Evolutionary conservation across 179 eudicot genomes (phyloP), one percentile per base, ranked within the genome.

Genomic region (Gypsophila paniculata): DNA sequence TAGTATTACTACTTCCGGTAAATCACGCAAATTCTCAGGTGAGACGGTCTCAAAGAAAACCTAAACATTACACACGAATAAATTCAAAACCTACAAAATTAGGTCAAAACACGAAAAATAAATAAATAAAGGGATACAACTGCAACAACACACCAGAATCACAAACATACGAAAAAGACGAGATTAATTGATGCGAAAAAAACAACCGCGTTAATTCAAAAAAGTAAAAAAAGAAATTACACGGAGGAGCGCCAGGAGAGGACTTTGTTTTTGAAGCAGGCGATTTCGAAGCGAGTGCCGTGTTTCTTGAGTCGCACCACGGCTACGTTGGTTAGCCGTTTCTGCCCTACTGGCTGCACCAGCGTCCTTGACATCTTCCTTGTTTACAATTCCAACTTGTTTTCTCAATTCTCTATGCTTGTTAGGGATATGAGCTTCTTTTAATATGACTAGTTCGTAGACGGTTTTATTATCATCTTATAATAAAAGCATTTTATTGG

Each of bases 211-310:
- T 8, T 39, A 39, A 5, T 6, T 39, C 8, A 39, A 42, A 42
- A 8, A 42, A 42, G 46, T 2, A 42, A 42, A 6, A 14, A 65
- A 44, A 39, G 69, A 51, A 55, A 74, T 21, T 82, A 93, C 98
- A 91, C 96, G 72, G 82, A 79, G 25, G 97, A 91, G 25, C 98
- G 97, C 97, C 98, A 93, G 0, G 98, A 93, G 78, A 91, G 93
- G 86, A 91, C 98, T 80, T 89, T 93, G 91, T 93, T 93, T 81
- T 93, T 93, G 86, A 86, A 93, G 81, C 98, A 93, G 65, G 98
- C 98, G 66, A 93, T 93, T 70, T 93, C 98, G 76, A 93, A 93
- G 52, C 98, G 97, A 62, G 61, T 68, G 21, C 98, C 98, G 22
- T 81, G 96, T 57, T 88, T 93, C 85, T 93, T 93, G 39, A 91